Base-by-base conservation (phyloP, 1,284 basidiomycete species). In the Entoloma clypeatum region DNA sequence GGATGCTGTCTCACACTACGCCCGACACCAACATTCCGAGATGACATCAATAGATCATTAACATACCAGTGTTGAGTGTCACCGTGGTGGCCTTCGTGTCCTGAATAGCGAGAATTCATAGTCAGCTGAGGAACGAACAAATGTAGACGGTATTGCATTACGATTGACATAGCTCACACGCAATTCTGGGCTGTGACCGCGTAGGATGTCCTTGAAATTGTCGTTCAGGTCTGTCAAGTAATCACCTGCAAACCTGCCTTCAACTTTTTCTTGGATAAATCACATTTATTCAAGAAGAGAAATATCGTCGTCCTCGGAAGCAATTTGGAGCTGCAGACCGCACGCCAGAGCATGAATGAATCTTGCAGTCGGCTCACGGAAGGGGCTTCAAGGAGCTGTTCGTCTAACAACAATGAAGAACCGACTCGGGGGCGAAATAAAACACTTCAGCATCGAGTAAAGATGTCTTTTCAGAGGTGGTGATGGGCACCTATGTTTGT, bases 401-500 rank as follows among this genome's bases (percentile, higher is more conserved):
- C 78, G 52, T 84, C 75, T 53, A 84, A 84, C n/a, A n/a, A n/a
- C n/a, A n/a, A n/a, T n/a, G n/a, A n/a, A n/a, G n/a, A n/a, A n/a
- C n/a, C n/a, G n/a, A n/a, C n/a, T n/a, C n/a, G n/a, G n/a, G n/a
- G n/a, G n/a, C n/a, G n/a, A n/a, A n/a, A n/a, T n/a, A n/a, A n/a
- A n/a, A n/a, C n/a, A n/a, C n/a, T n/a, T n/a, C n/a, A n/a, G n/a
- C n/a, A n/a, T n/a, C n/a, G n/a, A n/a, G n/a, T n/a, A n/a, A n/a
- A n/a, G n/a, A n/a, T n/a, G n/a, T n/a, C n/a, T n/a, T n/a, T n/a
- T n/a, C n/a, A n/a, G n/a, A n/a, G n/a, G n/a, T n/a, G n/a, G 34
- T 93, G 85, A n/a, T 96, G 77, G 28, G 96, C 81, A 53, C 93
- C 93, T 66, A 96, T 97, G 74, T 97, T 93, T 39, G 95, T 93